Conservation (phyloP, 2,329 filamentous ascomycete genomes). For the Allantophomopsis cytisporea region DNA sequence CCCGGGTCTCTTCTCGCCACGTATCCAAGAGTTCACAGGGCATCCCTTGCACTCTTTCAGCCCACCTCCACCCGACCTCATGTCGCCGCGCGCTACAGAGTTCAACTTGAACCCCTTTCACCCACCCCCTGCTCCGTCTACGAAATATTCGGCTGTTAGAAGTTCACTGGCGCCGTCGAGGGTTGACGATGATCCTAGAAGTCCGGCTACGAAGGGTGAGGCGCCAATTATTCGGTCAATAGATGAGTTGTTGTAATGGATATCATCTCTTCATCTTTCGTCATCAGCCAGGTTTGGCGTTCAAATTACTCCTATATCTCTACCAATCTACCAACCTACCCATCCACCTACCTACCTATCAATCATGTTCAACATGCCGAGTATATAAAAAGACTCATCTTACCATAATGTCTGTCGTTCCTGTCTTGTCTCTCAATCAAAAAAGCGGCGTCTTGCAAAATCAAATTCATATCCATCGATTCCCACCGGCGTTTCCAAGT, state of each 20-base stretch:
- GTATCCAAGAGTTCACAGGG: slow-evolving; percentile 17
- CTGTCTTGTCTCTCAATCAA: too few relatives aligned
- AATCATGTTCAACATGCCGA: too few relatives aligned
- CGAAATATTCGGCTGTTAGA: slow-evolving; percentile 38
- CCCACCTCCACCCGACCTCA: slow-evolving; percentile 16
- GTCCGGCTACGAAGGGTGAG: slow-evolving; percentile 61
- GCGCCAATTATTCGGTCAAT: slow-evolving; percentile 67
- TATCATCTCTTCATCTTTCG: neutral
- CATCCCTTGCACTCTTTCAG: slow-evolving; percentile 14
- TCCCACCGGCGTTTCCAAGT: too few relatives aligned
- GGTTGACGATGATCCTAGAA: slow-evolving; percentile 48
- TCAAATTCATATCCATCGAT: too few relatives aligned
- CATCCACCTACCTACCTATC: too few relatives aligned
- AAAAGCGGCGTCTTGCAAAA: too few relatives aligned
- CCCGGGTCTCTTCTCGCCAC: slow-evolving; percentile 2
- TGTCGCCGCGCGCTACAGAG: slow-evolving; percentile 59
- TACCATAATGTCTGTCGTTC: too few relatives aligned
- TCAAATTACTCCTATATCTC: too few relatives aligned
- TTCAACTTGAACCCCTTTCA: slow-evolving; percentile 60
- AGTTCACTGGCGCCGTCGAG: slow-evolving; percentile 22
- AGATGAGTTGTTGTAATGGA: slow-evolving; percentile 54
- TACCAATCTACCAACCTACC: too few relatives aligned
- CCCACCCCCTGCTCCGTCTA: slow-evolving; percentile 24
- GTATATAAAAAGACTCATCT: too few relatives aligned
- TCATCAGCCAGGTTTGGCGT: neutral